phyloP scores from a whole-genome alignment of 2,329 filamentous ascomycete genomes.

The Lasiodiplodia gonubiensis region DNA sequence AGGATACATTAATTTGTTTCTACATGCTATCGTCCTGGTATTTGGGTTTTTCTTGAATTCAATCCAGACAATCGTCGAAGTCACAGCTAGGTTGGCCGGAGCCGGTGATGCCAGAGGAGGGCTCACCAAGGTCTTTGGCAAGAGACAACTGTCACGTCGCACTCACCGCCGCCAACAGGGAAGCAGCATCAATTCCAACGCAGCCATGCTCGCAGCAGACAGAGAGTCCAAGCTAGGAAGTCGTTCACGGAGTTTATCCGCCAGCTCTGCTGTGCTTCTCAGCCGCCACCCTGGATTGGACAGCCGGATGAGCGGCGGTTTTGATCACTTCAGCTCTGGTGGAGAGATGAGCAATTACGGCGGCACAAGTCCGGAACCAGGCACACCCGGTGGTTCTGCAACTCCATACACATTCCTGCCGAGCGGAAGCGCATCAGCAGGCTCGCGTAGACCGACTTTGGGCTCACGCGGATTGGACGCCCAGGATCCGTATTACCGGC shows the following conservation, averaged over 20 bases:
- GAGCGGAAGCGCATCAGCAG: conserved; percentile 55
- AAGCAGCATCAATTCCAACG: conserved; percentile 81
- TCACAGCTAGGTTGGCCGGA: conserved; percentile 79
- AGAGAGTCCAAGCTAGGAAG: conserved; percentile 61
- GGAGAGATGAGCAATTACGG: conserved; percentile 59
- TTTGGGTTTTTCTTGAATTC: conserved; percentile 95
- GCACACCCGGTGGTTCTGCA: conserved; percentile 74
- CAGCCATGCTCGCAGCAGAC: conserved; percentile 75
- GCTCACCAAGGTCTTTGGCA: conserved; percentile 83
- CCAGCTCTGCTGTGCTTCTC: conserved; percentile 66
- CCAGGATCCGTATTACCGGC: conserved; percentile 84
- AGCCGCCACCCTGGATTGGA: conserved; percentile 31
- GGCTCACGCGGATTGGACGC: conserved; percentile 41
- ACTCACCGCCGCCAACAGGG: conserved; percentile 69
- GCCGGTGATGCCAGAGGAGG: conserved; percentile 82
- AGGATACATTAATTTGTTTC: conserved; percentile 84
- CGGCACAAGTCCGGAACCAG: conserved; percentile 68
- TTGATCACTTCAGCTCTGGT: conserved; percentile 60
- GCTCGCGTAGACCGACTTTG: conserved; percentile 47
- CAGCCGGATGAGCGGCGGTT: conserved; percentile 51
- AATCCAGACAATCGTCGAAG: conserved; percentile 87
- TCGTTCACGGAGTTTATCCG: conserved; percentile 64
- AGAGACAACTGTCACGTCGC: conserved; percentile 81
- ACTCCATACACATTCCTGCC: conserved; percentile 75
- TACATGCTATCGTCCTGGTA: conserved; percentile 83